A percentile compares a stretch with the other conserved stretches of the same genome.
Evolutionary conservation across 1,284 basidiomycete genomes (phyloP).

Genomic region (Fomes fomentarius): DNA sequence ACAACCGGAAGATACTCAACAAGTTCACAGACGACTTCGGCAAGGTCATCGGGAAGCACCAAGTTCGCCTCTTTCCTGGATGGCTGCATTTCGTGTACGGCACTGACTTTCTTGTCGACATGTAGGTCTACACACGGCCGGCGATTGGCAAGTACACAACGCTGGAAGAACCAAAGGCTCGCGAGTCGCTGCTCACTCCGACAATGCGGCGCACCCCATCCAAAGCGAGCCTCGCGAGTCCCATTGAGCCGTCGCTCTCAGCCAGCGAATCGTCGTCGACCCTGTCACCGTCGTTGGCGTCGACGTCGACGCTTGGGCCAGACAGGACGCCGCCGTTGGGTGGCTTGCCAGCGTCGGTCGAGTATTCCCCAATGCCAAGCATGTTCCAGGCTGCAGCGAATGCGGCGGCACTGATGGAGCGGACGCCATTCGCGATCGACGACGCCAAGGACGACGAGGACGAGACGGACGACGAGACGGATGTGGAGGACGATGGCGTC

Average conservation of each 20-base stretch:
- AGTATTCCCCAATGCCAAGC: conserved; percentile 62
- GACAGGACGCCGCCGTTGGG: conserved; percentile 11
- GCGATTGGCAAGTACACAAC: conserved; percentile 85
- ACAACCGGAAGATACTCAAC: conserved; percentile 85
- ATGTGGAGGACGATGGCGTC: conserved; percentile 69
- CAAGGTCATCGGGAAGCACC: conserved; percentile 90
- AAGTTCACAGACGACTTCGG: conserved; percentile 92
- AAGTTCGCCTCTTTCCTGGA: conserved; percentile 44
- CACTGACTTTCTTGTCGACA: background rate
- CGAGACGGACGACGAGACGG: conserved; percentile 59
- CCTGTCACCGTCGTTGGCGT: conserved; percentile 12
- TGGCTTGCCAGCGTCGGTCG: conserved; percentile 19
- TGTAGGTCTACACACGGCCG: conserved; percentile 79
- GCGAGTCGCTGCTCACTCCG: conserved; percentile 83
- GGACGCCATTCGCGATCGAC: conserved; percentile 93
- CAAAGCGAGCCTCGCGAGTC: conserved; percentile 50
- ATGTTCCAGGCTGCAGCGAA: conserved; percentile 71
- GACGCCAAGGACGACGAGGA: conserved; percentile 86
- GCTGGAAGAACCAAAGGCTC: conserved; percentile 84
- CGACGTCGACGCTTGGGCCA: conserved; percentile 25
- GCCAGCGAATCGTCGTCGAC: conserved; percentile 8
- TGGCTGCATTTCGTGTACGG: background rate
- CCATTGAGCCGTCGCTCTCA: conserved; percentile 11
- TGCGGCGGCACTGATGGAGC: conserved; percentile 79
- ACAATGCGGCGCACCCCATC: conserved; percentile 63